Base-by-base conservation (phyloP, 2,329 filamentous ascomycete species). In the Fusarium praegraminearum region DNA sequence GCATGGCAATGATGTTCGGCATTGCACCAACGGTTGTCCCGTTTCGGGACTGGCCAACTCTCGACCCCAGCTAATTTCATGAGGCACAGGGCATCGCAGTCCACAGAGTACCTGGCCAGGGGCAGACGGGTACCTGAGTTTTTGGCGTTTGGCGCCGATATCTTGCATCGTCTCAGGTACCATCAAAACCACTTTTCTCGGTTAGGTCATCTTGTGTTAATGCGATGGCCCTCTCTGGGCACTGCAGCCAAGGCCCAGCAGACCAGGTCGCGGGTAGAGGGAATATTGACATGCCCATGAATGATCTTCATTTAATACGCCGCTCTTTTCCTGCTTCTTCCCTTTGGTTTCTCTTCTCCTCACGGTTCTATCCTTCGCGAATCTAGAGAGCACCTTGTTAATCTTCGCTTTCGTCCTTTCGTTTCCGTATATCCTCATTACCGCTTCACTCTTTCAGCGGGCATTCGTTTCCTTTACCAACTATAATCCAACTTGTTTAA, bases 381-480 rank as follows among this genome's bases (percentile, higher is more conserved):
- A 82, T 81, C 83, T 83, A 83, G 81, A 80, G 81, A 80, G 82
- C 80, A 65, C 51, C 80, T 80, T 78, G 76, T 78, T 70, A 69
- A 71, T 64, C 74, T 75, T 78, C 80, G 80, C 82, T 85, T 84
- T 85, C 83, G 81, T 83, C 82, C 77, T 82, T 82, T 83, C 79
- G 79, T 83, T 84, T 80, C 76, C 75, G 78, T 70, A 52, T 77
- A 73, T 67, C 75, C 75, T 41, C 78, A 84, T 81, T 77, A 90
- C 90, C 90, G 90, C 90, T 93, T 93, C 91, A 93, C 89, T 93
- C 92, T 81, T 93, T 94, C 83, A 94, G 92, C 92, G 91, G 92
- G 88, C 90, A 89, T 84, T 92, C 90, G 82, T 91, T 91, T 77
- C 67, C 67, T 62, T 70, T 46, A 54, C 53, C 72, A 69, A 76